Percentiles rank a stretch among this genome's conserved stretches.
These are phyloP conservation scores for Nephelium lappaceum DNA, from an alignment of 345 rosid genomes.

Conservation along the genomic window DNA sequence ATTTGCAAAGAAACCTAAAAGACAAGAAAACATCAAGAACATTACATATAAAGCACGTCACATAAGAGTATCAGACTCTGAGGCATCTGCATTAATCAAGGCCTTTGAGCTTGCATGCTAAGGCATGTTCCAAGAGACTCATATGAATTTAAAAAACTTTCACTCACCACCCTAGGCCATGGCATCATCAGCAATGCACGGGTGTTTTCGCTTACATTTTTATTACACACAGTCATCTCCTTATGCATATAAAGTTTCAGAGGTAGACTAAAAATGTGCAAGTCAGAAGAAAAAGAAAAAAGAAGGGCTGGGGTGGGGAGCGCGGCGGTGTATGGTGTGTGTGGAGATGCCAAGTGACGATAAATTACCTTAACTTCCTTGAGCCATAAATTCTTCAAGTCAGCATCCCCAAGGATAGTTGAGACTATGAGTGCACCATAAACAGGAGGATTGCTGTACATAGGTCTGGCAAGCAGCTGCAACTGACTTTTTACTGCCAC, in stretches of 20 bases:
- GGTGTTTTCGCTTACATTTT: neutral
- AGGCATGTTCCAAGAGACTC: neutral
- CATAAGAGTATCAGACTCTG: neutral
- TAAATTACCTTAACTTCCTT: conserved; percentile 84
- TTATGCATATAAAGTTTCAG: neutral
- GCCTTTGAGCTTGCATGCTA: neutral
- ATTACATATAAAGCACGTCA: neutral
- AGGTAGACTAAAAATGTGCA: neutral
- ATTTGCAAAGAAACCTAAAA: neutral
- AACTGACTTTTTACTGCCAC: conserved; percentile 87
- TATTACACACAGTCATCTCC: neutral
- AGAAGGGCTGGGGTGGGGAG: neutral
- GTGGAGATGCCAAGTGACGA: neutral
- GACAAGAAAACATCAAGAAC: neutral
- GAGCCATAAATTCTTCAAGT: conserved; percentile 83
- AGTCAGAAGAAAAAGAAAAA: neutral
- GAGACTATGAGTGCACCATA: conserved; percentile 89
- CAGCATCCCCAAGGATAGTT: conserved; percentile 74
- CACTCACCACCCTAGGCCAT: conserved; percentile 5
- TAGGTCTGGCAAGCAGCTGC: conserved; percentile 97
- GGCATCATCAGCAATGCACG: neutral
- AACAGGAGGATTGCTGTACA: conserved; percentile 97
- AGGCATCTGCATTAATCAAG: neutral
- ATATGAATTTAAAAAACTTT: neutral
- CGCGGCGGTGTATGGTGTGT: too few species aligned